Base-by-base conservation (phyloP, 208 protist genomes). In the Vickermania ingenoplastis region DNA sequence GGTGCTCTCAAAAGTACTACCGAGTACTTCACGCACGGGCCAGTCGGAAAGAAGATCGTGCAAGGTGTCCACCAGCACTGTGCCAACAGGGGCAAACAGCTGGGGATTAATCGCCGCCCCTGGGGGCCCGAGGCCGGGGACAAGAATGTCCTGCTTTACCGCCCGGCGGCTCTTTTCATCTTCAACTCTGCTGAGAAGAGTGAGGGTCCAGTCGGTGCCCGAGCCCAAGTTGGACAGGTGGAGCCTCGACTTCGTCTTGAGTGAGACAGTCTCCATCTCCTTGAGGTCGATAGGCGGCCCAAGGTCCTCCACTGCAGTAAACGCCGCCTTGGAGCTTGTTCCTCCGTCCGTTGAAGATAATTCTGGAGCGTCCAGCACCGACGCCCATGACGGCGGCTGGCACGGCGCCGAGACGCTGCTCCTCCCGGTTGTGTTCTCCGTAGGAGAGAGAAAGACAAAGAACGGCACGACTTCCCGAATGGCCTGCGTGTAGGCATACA, bases 61-160 rank as follows among this genome's bases (percentile, higher is more conserved):
- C 7, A 45, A 17, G 11, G 17, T 17, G 36, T 45, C 53, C 49
- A 1, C 55, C 56, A 62, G 27, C 28, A 21, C 22, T 50, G 22
- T 30, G 13, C 41, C 41, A 25, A 55, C 41, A 17, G 21, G 26
- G 1, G 11, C 4, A 30, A 31, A 21, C n/a, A 64, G 51, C 25
- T 65, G 49, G 24, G 59, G 30, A 21, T 27, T 27, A 23, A 51
- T 41, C 63, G 27, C 48, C 41, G 22, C 21, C 36, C 1, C 60
- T 59, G 13, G 57, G 31, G n/a, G 22, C 25, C 14, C 50, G 41
- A n/a, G 36, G 17, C 36, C 36, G 7, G 36, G 36, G 7, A 45
- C 36, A 17, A 45, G 36, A n/a, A 45, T 7, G 36, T 45, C 36
- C 7, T 17, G 36, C 17, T 45, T 45, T n/a, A 45, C 36, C 36